Conservation (phyloP, 176 grass and related monocot genomes). For the Thalia dealbata region DNA sequence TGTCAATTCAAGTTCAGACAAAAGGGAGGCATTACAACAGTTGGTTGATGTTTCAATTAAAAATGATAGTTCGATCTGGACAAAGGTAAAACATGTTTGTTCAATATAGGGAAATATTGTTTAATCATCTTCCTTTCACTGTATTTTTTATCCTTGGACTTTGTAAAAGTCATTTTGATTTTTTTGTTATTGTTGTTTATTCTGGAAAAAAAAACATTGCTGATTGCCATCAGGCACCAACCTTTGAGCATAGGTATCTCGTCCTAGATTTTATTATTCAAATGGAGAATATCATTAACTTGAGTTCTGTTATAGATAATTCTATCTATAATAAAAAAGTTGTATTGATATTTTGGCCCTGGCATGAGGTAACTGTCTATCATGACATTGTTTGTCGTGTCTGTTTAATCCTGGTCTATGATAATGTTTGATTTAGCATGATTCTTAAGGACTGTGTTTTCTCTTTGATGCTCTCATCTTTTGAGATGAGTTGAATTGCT, state of each 20-base stretch:
- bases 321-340: no score
- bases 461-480: no score
- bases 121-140: background rate
- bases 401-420: no score
- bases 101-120: background rate
- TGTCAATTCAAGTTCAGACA: constrained; percentile 53
- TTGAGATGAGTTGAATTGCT: background rate
- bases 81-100: constrained; percentile 50
- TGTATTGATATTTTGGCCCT: background rate
- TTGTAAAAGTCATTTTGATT: no score
- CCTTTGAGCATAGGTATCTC: background rate
- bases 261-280: background rate
- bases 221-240: background rate
- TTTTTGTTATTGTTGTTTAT: background rate
- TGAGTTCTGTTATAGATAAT: background rate
- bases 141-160: no score
- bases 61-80: constrained; percentile 78
- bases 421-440: no score
- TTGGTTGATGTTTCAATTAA: constrained; percentile 61
- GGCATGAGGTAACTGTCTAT: background rate
- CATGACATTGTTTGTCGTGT: background rate
- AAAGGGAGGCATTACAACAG: constrained; percentile 64
- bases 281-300: background rate
- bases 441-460: no score
- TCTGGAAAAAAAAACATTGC: background rate